Evolutionary conservation across 805 yeast species (phyloP).

Genomic region (Jamesozyma rosinii): DNA sequence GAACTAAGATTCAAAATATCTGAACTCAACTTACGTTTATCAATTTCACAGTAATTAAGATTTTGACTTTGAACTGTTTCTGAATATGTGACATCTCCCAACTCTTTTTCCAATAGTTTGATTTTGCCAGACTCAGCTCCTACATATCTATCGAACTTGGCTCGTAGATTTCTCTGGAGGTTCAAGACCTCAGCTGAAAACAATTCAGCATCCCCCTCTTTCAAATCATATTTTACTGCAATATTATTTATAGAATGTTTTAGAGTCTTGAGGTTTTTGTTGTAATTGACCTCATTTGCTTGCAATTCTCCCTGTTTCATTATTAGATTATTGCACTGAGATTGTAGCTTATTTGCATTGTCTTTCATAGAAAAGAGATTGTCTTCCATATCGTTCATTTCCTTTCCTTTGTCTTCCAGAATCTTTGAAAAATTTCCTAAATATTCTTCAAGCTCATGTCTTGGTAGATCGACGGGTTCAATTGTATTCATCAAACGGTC

Average conservation of each 20-base stretch:
- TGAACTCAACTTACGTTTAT: constrained; percentile 30
- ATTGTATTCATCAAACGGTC: constrained; percentile 33
- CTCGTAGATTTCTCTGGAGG: background rate
- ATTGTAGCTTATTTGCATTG: constrained; percentile 24
- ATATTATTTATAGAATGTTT: background rate
- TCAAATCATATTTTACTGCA: background rate
- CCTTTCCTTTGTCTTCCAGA: constrained; percentile 24
- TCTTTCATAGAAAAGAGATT: constrained; percentile 18
- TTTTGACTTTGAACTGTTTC: constrained; percentile 29
- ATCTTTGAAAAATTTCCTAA: constrained; percentile 36
- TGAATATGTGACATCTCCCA: constrained; percentile 14
- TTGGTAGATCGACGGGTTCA: constrained; percentile 23
- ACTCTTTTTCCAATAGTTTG: constrained; percentile 6
- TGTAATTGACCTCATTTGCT: constrained; percentile 32
- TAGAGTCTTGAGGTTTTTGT: background rate
- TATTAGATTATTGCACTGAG: constrained; percentile 32
- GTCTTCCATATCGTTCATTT: constrained; percentile 21
- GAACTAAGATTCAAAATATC: constrained; percentile 34
- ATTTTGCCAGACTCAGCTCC: background rate
- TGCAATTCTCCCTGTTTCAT: constrained; percentile 49
- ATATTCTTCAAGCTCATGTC: constrained; percentile 33
- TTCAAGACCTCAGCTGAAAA: background rate
- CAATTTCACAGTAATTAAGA: constrained; percentile 40
- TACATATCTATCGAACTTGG: background rate
- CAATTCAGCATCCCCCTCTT: background rate